phyloP scores from a whole-genome alignment of 352 stramenopile genomes.

The Globisporangium orthogonon region DNA sequence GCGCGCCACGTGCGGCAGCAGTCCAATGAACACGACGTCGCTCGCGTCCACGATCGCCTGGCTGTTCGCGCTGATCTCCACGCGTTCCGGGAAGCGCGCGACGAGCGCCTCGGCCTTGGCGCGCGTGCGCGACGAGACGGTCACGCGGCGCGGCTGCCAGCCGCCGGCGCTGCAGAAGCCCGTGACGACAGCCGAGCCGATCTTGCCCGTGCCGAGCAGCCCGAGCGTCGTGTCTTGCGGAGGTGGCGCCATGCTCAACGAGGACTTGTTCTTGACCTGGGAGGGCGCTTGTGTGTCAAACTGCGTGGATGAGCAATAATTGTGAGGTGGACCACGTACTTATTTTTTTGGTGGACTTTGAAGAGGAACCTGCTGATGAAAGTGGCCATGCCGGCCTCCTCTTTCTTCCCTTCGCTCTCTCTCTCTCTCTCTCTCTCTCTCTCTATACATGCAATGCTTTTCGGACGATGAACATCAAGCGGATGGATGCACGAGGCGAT shows the following conservation, averaged over 20 bases:
- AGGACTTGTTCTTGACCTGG: neutral
- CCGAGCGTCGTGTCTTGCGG: slow-evolving; percentile 53
- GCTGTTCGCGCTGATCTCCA: slow-evolving; percentile 61
- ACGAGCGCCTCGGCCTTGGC: slow-evolving; percentile 72
- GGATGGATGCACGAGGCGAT: neutral
- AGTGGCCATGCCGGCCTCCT: no score
- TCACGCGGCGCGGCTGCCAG: slow-evolving; percentile 71
- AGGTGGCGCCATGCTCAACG: slow-evolving; percentile 31
- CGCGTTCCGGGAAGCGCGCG: slow-evolving; percentile 54
- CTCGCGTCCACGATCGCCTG: slow-evolving; percentile 81
- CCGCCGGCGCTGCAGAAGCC: slow-evolving; percentile 75
- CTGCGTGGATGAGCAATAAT: neutral
- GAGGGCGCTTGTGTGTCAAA: neutral
- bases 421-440: no score
- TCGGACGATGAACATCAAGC: neutral
- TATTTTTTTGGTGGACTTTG: no score
- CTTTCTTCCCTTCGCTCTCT: no score
- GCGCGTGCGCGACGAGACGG: slow-evolving; percentile 63
- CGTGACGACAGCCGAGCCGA: slow-evolving; percentile 75
- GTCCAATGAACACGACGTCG: slow-evolving; percentile 78
- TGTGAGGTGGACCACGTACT: no score
- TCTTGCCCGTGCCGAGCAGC: slow-evolving; percentile 82
- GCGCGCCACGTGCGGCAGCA: slow-evolving; percentile 66
- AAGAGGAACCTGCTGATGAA: no score
- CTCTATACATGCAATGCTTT: neutral